Percentiles rank a stretch among this genome's conserved stretches.
phyloP scores from a whole-genome alignment of 2,329 filamentous ascomycete genomes.

The Colletotrichum gigasporum region DNA sequence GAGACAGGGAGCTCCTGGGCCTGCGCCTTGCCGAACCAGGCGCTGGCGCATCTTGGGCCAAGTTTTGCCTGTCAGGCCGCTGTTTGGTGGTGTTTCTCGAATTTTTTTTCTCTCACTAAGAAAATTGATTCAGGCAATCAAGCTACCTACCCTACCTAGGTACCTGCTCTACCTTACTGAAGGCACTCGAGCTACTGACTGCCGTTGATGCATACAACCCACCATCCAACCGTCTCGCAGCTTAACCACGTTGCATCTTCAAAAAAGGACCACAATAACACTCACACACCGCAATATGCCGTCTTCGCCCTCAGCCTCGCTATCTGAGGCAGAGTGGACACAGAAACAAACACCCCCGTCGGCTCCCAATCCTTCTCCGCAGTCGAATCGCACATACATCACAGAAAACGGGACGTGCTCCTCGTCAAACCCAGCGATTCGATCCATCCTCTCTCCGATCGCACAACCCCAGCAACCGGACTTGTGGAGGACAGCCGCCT shows the following conservation, averaged over 20 bases:
- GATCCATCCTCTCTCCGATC: constrained; percentile 13
- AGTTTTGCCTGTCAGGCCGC: background rate
- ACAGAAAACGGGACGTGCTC: constrained; percentile 27
- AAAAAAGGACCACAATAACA: no score
- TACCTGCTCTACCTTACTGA: no score
- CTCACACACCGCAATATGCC: constrained; percentile 8
- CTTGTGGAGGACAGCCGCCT: constrained; percentile 20
- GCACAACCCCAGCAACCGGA: constrained; percentile 29
- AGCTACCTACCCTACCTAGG: no score
- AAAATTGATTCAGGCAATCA: no score
- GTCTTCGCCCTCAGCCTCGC: background rate
- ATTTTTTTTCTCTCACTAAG: background rate
- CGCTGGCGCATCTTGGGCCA: constrained; percentile 7
- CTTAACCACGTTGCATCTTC: no score
- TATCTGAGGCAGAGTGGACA: constrained; percentile 10
- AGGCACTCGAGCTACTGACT: no score
- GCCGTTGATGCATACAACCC: background rate
- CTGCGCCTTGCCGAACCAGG: constrained; percentile 2
- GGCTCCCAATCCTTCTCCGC: constrained; percentile 12
- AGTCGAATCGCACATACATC: background rate
- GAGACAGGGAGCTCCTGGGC: constrained; percentile 3
- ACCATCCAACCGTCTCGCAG: background rate
- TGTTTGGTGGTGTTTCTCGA: background rate
- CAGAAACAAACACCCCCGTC: constrained; percentile 15
- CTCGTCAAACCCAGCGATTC: constrained; percentile 14